Evolutionary conservation across 495 filamentous ascomycete genomes (phyloP).

Genomic region (Penicillium arizonense): DNA sequence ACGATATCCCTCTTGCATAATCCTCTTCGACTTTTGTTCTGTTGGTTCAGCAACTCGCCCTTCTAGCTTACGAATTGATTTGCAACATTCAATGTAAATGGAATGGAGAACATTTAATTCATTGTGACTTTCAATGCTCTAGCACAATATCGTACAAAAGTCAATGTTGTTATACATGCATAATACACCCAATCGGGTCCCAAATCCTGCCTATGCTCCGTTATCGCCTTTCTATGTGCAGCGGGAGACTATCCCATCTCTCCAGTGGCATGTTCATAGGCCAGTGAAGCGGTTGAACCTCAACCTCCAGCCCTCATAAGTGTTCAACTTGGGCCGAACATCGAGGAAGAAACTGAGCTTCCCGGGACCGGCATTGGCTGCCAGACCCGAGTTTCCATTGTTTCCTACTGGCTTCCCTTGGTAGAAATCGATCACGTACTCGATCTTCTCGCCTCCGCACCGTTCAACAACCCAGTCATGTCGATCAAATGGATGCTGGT

Average conservation of each 20-base stretch:
- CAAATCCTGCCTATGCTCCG: constrained; percentile 27
- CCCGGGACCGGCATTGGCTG: constrained; percentile 49
- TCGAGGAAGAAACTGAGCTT: constrained; percentile 91
- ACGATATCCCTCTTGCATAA: constrained; percentile 32
- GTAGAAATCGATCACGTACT: constrained; percentile 99
- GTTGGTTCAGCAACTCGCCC: constrained; percentile 9
- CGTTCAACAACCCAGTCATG: constrained; percentile 97
- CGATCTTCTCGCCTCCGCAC: constrained; percentile 76
- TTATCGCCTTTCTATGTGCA: constrained; percentile 29
- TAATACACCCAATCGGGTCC: constrained; percentile 31
- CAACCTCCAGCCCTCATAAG: constrained; percentile 87
- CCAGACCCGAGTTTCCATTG: constrained; percentile 27
- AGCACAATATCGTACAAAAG: constrained; percentile 39
- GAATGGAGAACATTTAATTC: constrained; percentile 25
- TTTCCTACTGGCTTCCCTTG: constrained; percentile 57
- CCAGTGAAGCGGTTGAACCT: constrained; percentile 62
- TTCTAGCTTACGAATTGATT: background rate
- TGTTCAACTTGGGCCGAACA: constrained; percentile 92
- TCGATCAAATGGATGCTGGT: constrained; percentile 87
- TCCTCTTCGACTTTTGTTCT: constrained; percentile 12
- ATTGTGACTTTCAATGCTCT: constrained; percentile 11
- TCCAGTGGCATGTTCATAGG: constrained; percentile 29
- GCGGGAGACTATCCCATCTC: constrained; percentile 2
- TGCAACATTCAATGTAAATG: constrained; percentile 6
- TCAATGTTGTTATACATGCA: constrained; percentile 37